Evolutionary conservation across 768 basidiomycete genomes (phyloP), one percentile per base, ranked within the genome.

Genomic region (Macrolepiota fuliginosa): DNA sequence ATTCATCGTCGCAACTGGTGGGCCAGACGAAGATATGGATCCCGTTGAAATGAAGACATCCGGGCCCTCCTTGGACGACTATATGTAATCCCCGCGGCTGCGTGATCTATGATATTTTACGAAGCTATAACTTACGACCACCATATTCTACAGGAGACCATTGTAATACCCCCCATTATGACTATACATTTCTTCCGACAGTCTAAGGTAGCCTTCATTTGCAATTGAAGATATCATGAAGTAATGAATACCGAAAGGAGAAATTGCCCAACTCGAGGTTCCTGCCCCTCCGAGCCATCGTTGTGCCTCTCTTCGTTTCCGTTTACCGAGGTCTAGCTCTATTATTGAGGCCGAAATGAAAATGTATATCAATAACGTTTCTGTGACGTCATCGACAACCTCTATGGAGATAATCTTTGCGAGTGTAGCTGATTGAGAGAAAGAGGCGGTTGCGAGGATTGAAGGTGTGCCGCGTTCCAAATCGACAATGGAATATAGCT

Each of bases 1-100:
- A 47, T 55, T 54, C 17, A 55, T 61, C 32, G 55, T 61, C 9
- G 55, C 60, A 12, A 54, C 60, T 25, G 60, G 60, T n/a, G 60
- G 60, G 17, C 29, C 60, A 15, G 60, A 61, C 22, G 60, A 61
- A 35, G 54, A 61, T 61, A 45, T n/a, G 10, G 60, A 61, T 7
- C 60, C 60, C 4, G 46, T 55, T 10, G 45, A 13, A 10, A 10
- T 17, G 35, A 39, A 55, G 37, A 55, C 24, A 37, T 17, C 29
- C 6, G 59, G 59, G 17, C 59, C 45, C 17, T 61, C 54, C 13
- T 29, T 61, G 54, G 60, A 61, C 10, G 60, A 61, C 13, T 61
- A 61, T 19, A 47, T 61, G 57, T 58, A 50, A 37, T 12, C 37
- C 19, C 45, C 54, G 29, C 32, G 37, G 36, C 22, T 54, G 24